A percentile compares a stretch with the other conserved stretches of the same genome.
Evolutionary conservation across 192 early-diverging fungal species (phyloP).

Genomic region (Coemansia furcata): DNA sequence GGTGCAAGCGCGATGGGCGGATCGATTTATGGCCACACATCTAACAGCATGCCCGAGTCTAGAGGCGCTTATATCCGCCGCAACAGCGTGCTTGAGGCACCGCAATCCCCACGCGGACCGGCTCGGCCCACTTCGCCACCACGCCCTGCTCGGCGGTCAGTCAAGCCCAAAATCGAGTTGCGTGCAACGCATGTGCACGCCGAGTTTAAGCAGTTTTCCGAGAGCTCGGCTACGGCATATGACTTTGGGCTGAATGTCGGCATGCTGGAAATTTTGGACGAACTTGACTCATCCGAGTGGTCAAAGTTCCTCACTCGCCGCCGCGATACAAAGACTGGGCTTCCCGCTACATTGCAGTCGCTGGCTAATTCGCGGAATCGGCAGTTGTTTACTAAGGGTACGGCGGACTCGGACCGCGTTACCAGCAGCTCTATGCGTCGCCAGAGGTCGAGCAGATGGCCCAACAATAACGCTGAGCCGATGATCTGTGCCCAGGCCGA

Average conservation of each 20-base stretch:
- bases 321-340: slow-evolving; percentile 42
- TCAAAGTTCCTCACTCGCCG: slow-evolving; percentile 52
- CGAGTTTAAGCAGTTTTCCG: slow-evolving; percentile 43
- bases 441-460: slow-evolving; percentile 41
- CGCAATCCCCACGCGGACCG: slow-evolving; percentile 15
- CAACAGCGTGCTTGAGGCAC: slow-evolving; percentile 21
- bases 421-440: slow-evolving; percentile 34
- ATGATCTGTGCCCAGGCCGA: slow-evolving; percentile 45
- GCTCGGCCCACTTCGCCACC: background rate
- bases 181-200: slow-evolving; percentile 45
- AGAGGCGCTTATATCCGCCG: slow-evolving; percentile 9
- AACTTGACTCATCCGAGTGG: slow-evolving; percentile 53
- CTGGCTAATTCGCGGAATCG: slow-evolving; percentile 46
- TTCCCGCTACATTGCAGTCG: slow-evolving; percentile 40
- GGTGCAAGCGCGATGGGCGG: background rate
- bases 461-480: slow-evolving; percentile 37
- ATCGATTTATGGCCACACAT: slow-evolving; percentile 14
- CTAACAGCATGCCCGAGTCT: slow-evolving; percentile 45
- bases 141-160: slow-evolving; percentile 24
- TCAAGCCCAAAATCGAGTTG: slow-evolving; percentile 44
- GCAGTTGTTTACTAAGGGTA: slow-evolving; percentile 43
- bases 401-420: slow-evolving; percentile 41
- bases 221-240: slow-evolving; percentile 32
- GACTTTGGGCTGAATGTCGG: slow-evolving; percentile 37
- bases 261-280: slow-evolving; percentile 48